Evolutionary conservation across 1,284 basidiomycete species (phyloP).

Genomic region (Pseudozyma tsukubaensis): DNA sequence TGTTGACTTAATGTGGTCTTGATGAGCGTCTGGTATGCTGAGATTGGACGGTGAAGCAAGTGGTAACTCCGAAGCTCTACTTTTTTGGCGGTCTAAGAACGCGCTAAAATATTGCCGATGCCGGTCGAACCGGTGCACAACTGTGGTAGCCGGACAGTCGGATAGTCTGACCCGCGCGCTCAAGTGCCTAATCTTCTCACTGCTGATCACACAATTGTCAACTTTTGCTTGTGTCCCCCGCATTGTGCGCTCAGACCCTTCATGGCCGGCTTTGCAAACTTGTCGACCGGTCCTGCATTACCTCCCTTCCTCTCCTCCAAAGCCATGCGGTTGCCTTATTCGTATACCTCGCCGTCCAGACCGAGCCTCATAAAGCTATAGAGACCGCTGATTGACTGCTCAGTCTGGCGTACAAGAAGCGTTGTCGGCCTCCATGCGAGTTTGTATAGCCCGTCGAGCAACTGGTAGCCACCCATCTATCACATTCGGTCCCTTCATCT

Average conservation of each 20-base stretch:
- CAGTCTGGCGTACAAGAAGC: neutral
- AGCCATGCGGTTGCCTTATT: neutral
- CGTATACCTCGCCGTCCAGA: neutral
- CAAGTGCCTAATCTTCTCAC: neutral
- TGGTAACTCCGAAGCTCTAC: too few species aligned
- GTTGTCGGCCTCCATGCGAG: slow-evolving; percentile 24
- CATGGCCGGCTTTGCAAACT: slow-evolving; percentile 1
- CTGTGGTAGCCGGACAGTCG: too few species aligned
- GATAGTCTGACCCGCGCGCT: too few species aligned
- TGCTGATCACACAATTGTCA: too few species aligned
- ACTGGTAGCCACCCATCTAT: slow-evolving; percentile 5
- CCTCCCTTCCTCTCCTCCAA: neutral
- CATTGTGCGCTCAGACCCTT: slow-evolving; percentile 4
- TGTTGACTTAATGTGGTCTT: too few species aligned
- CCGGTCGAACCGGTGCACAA: too few species aligned
- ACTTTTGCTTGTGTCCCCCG: neutral
- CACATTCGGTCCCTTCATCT: neutral
- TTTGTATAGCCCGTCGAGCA: slow-evolving; percentile 12
- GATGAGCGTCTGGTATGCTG: too few species aligned
- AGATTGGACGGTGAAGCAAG: too few species aligned
- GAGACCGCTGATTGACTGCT: neutral
- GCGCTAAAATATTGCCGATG: too few species aligned
- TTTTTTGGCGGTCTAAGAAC: too few species aligned
- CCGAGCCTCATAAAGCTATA: neutral
- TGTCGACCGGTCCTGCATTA: neutral